A percentile compares a stretch with the other conserved stretches of the same genome.
These are phyloP conservation scores for Alternaria brassicae DNA, from an alignment of 2,329 filamentous ascomycete genomes.

Conservation along the genomic window DNA sequence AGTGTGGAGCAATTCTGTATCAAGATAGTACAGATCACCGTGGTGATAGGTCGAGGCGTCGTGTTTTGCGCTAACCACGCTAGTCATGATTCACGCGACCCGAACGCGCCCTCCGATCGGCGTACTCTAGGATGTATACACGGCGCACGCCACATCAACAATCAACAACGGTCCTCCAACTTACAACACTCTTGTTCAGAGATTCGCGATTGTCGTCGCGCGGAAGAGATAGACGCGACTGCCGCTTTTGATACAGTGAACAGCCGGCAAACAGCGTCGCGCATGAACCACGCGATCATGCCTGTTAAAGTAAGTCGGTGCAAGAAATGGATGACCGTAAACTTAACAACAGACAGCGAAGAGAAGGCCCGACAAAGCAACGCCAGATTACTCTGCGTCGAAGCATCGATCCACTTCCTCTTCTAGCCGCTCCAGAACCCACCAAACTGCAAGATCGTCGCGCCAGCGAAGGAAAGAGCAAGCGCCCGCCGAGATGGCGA, in stretches of 20 bases:
- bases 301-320: conserved; percentile 10
- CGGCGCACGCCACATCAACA: conserved; percentile 11
- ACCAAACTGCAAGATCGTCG: conserved; percentile 7
- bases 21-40: not conserved
- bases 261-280: not conserved
- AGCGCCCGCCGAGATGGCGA: conserved; percentile 17
- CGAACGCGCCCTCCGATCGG: conserved; percentile 13
- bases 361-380: conserved; percentile 6
- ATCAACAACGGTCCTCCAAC: not conserved
- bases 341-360: conserved; percentile 1
- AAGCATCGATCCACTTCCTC: conserved; percentile 3
- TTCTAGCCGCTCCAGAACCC: not conserved
- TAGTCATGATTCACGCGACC: conserved; percentile 18
- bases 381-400: conserved; percentile 3
- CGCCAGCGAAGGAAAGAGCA: conserved; percentile 1
- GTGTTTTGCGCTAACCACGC: conserved; percentile 18
- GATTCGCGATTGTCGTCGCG: not conserved
- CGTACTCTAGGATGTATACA: conserved; percentile 8
- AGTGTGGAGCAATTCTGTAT: conserved; percentile 1
- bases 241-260: not conserved
- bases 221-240: not conserved
- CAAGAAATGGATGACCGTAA: not conserved
- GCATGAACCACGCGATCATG: not conserved
- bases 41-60: conserved; percentile 13
- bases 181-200: not conserved